A percentile compares a stretch with the other conserved stretches of the same genome.
Conservation (phyloP, 176 grass and related monocot species). For the Avena insularis region DNA sequence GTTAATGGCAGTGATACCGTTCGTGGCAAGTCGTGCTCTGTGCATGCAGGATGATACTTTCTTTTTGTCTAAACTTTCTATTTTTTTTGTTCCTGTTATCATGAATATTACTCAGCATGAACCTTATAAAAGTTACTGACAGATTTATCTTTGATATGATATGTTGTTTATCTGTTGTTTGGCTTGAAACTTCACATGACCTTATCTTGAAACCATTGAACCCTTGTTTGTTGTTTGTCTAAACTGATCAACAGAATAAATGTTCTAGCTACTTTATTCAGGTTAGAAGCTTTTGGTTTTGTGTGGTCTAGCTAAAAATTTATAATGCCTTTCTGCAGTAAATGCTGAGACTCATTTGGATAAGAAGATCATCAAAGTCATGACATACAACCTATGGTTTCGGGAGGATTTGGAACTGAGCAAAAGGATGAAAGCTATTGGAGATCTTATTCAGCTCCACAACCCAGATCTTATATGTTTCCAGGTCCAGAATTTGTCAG, state of each 20-base stretch:
- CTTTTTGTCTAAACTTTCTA: background rate
- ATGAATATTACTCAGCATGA: slow-evolving; percentile 21
- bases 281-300: background rate
- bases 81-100: background rate
- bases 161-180: slow-evolving; percentile 13
- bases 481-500: slow-evolving; percentile 53
- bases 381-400: slow-evolving; percentile 98
- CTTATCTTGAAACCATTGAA: background rate
- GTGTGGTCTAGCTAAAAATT: slow-evolving; percentile 18
- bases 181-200: background rate
- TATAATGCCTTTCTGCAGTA: slow-evolving; percentile 42
- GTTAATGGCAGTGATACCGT: background rate
- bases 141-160: background rate
- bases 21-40: slow-evolving; percentile 9
- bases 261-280: slow-evolving; percentile 17
- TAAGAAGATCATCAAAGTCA: slow-evolving; percentile 64
- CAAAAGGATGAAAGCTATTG: slow-evolving; percentile 71
- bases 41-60: no score
- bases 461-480: slow-evolving; percentile 77
- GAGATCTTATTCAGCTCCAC: slow-evolving; percentile 69
- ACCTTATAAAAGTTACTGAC: background rate
- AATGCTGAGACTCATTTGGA: slow-evolving; percentile 24
- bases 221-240: background rate
- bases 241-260: slow-evolving; percentile 15
- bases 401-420: slow-evolving; percentile 81